Evolutionary conservation across 164 flowering plant species (phyloP).

Genomic region (Houttuynia cordata): DNA sequence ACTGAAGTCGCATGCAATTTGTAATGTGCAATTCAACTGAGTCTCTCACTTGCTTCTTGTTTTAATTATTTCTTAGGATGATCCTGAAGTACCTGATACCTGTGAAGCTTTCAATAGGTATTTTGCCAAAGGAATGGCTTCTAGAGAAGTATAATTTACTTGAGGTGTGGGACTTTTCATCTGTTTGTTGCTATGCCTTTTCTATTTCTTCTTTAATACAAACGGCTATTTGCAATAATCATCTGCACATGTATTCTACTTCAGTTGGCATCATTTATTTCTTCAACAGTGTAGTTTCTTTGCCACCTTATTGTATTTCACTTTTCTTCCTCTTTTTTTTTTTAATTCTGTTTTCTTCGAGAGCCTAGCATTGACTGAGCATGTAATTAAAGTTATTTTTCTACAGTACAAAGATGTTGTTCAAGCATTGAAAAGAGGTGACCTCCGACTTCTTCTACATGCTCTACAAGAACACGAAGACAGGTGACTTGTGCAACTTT

Average conservation of each 20-base stretch:
- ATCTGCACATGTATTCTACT: too few relatives aligned
- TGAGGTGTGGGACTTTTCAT: slow-evolving; percentile 48
- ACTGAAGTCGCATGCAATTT: neutral
- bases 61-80: slow-evolving; percentile 15
- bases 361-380: neutral
- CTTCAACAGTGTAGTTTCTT: too few relatives aligned
- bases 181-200: neutral
- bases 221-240: too few relatives aligned
- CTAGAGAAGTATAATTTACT: slow-evolving; percentile 62
- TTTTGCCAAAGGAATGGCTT: slow-evolving; percentile 56
- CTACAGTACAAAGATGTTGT: slow-evolving; percentile 62
- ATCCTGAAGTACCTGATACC: slow-evolving; percentile 31
- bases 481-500: slow-evolving; percentile 24
- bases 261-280: too few relatives aligned
- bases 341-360: neutral
- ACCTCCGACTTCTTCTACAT: slow-evolving; percentile 76
- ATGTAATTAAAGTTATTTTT: neutral
- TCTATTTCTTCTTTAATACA: too few relatives aligned
- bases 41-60: neutral
- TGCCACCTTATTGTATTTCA: too few relatives aligned
- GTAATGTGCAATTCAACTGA: neutral
- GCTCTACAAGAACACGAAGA: slow-evolving; percentile 91
- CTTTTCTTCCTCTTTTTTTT: too few relatives aligned
- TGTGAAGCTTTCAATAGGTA: slow-evolving; percentile 59
- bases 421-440: slow-evolving; percentile 75